These are phyloP conservation scores for Mortierella sp. DNA, from an alignment of 371 early-diverging fungal genomes.

Conservation along the genomic window DNA sequence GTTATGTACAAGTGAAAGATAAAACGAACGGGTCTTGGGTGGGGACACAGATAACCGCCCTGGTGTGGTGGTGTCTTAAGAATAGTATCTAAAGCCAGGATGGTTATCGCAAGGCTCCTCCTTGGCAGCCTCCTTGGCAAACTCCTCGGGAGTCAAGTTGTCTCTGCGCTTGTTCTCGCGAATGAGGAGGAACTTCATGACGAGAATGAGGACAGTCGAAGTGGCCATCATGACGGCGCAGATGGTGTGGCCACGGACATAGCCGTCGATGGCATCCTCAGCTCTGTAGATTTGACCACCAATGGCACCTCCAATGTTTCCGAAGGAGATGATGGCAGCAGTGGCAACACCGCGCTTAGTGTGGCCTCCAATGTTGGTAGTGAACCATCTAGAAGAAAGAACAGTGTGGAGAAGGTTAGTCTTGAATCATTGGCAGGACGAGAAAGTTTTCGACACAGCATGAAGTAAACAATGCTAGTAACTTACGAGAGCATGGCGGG, in stretches of 20 bases:
- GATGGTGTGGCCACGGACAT: slow-evolving; percentile 63
- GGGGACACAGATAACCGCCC: background rate
- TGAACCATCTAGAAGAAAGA: slow-evolving; percentile 60
- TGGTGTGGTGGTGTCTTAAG: slow-evolving; percentile 46
- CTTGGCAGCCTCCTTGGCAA: slow-evolving; percentile 60
- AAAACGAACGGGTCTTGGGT: background rate
- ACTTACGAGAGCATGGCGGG: slow-evolving; percentile 66
- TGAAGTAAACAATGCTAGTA: too few species aligned
- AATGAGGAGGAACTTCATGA: slow-evolving; percentile 61
- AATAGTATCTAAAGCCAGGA: slow-evolving; percentile 69
- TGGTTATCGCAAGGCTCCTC: slow-evolving; percentile 71
- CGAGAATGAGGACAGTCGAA: slow-evolving; percentile 56
- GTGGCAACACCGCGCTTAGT: slow-evolving; percentile 74
- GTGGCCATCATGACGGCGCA: slow-evolving; percentile 62
- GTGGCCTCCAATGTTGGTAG: slow-evolving; percentile 74
- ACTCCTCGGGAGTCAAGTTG: slow-evolving; percentile 68
- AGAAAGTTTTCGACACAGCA: too few species aligned
- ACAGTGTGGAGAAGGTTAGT: too few species aligned
- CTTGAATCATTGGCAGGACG: too few species aligned
- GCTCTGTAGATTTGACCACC: slow-evolving; percentile 76
- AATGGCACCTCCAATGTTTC: slow-evolving; percentile 76
- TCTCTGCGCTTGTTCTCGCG: slow-evolving; percentile 69
- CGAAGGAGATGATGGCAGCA: slow-evolving; percentile 72
- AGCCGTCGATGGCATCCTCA: slow-evolving; percentile 66
- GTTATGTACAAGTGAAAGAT: background rate